Conservation (phyloP, 345 rosid genomes). For the Draba incana region DNA sequence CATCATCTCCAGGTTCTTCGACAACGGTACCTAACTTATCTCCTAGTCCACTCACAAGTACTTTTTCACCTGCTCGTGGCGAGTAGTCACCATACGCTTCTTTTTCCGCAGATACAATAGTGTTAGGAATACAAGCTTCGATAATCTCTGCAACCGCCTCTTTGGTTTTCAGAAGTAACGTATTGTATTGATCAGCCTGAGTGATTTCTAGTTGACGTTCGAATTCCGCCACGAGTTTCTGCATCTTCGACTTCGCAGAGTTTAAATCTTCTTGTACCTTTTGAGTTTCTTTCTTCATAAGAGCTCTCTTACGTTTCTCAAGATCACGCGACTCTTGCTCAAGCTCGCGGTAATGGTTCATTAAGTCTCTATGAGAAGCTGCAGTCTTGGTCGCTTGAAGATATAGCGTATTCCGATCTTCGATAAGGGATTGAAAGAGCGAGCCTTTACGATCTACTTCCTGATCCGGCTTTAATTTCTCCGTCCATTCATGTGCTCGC, state of each 20-base stretch:
- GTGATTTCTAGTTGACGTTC: constrained; percentile 53
- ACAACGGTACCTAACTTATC: constrained; percentile 74
- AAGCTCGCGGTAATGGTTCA: constrained; percentile 73
- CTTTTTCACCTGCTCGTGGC: constrained; percentile 75
- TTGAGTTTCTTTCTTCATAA: constrained; percentile 62
- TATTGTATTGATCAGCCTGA: constrained; percentile 54
- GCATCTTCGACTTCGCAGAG: constrained; percentile 56
- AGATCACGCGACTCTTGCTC: constrained; percentile 70
- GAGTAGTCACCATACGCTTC: constrained; percentile 49
- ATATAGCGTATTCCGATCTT: constrained; percentile 73
- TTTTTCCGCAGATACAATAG: constrained; percentile 31
- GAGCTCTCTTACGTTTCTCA: constrained; percentile 56
- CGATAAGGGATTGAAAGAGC: constrained; percentile 68
- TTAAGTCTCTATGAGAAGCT: constrained; percentile 61
- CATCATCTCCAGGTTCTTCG: constrained; percentile 71
- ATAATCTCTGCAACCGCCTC: constrained; percentile 65
- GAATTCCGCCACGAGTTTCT: constrained; percentile 57
- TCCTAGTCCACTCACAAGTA: constrained; percentile 70
- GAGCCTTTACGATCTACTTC: constrained; percentile 66
- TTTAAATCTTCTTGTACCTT: constrained; percentile 59
- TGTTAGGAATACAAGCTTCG: constrained; percentile 53
- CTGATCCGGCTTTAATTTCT: constrained; percentile 71
- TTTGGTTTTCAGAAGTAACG: constrained; percentile 64
- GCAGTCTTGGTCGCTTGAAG: constrained; percentile 60
- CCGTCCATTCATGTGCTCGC: constrained; percentile 70